Percentiles rank a stretch among this genome's conserved stretches.
Conservation (phyloP, 192 early-diverging fungal species). For the Jimgerdemannia lactiflua region DNA sequence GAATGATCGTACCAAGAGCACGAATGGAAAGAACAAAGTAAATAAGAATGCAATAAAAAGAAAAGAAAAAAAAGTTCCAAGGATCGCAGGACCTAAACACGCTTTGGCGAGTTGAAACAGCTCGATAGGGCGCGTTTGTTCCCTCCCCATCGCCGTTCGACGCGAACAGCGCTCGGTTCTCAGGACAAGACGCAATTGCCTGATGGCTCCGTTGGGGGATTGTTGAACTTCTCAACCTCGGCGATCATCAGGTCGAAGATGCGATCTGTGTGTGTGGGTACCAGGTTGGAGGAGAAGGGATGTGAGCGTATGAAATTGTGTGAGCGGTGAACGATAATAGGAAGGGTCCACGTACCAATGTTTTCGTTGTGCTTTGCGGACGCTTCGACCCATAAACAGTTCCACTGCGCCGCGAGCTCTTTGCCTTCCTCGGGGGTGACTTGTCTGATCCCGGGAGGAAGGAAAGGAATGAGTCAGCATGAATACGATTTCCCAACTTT, state of each 20-base stretch:
- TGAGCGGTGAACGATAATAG: neutral
- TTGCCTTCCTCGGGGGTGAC: conserved; percentile 78
- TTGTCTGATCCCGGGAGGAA: conserved; percentile 36
- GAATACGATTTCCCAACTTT: neutral
- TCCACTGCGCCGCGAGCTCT: conserved; percentile 77
- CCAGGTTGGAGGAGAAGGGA: conserved; percentile 4
- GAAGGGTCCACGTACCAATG: conserved; percentile 50
- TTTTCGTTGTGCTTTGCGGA: conserved; percentile 93
- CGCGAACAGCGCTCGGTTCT: conserved; percentile 46
- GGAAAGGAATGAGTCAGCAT: neutral
- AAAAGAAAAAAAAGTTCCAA: too few relatives aligned
- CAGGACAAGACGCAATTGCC: neutral
- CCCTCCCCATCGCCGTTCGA: conserved; percentile 37
- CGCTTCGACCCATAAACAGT: conserved; percentile 85
- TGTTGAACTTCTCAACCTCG: conserved; percentile 78
- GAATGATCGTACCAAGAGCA: too few relatives aligned
- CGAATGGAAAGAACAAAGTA: too few relatives aligned
- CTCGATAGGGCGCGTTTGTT: too few relatives aligned
- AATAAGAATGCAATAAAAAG: conserved; percentile 69
- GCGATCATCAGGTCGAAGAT: conserved; percentile 81
- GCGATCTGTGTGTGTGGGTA: conserved; percentile 31
- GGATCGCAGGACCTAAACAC: too few relatives aligned
- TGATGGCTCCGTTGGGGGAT: conserved; percentile 3
- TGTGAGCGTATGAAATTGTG: neutral
- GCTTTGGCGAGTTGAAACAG: too few relatives aligned